Evolutionary conservation across 192 early-diverging fungal genomes (phyloP).

Genomic region (Tieghemiomyces parasiticus): DNA sequence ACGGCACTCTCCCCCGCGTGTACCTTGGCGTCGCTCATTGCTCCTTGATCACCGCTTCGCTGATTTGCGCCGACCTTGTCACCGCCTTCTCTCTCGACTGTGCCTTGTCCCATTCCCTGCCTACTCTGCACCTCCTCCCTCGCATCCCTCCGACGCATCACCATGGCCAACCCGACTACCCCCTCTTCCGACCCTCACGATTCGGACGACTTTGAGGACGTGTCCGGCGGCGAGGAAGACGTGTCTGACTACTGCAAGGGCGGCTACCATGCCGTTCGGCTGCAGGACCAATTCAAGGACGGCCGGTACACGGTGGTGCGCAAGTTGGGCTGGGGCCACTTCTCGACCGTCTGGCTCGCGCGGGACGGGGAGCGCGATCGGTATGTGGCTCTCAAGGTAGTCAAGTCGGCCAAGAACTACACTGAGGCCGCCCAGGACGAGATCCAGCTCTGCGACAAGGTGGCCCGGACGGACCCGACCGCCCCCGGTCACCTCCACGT

Average conservation of each 20-base stretch:
- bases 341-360: slow-evolving; percentile 95
- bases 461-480: slow-evolving; percentile 10
- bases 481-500: slow-evolving; percentile 30
- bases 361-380: slow-evolving; percentile 53
- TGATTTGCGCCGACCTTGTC: too few relatives aligned
- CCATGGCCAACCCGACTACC: background rate
- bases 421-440: slow-evolving; percentile 93
- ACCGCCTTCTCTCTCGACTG: too few relatives aligned
- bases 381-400: slow-evolving; percentile 91
- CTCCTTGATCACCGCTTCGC: too few relatives aligned
- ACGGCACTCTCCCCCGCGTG: too few relatives aligned
- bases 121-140: too few relatives aligned
- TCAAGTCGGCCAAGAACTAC: slow-evolving; percentile 91
- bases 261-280: slow-evolving; percentile 82
- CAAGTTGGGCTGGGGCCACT: slow-evolving; percentile 98
- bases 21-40: too few relatives aligned
- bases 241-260: slow-evolving; percentile 81
- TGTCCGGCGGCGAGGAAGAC: slow-evolving; percentile 72
- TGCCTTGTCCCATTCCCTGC: too few relatives aligned
- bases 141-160: too few relatives aligned
- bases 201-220: slow-evolving; percentile 25
- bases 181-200: background rate
- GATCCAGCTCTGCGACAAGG: slow-evolving; percentile 71
- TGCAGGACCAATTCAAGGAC: slow-evolving; percentile 69
- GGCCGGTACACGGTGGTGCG: slow-evolving; percentile 70